A percentile compares a stretch with the other conserved stretches of the same genome.
Conservation (phyloP, 805 yeast genomes). For the Zygotorulaspora danielsina region DNA sequence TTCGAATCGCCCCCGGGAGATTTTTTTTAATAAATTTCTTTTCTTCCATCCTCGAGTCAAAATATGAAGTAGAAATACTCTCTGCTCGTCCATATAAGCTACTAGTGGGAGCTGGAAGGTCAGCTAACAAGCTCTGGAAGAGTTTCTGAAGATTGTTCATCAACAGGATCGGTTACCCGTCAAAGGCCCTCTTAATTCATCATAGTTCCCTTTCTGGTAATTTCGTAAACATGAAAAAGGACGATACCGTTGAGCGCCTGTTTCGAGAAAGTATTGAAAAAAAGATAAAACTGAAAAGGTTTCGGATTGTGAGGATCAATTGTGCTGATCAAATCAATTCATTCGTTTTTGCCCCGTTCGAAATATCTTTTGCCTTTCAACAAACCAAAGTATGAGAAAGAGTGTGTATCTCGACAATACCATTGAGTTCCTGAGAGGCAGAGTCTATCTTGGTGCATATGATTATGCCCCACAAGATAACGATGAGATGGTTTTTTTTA, state of each 20-base stretch:
- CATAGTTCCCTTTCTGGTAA: slow-evolving; percentile 1
- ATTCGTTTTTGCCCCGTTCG: neutral
- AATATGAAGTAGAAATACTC: neutral
- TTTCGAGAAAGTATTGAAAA: slow-evolving; percentile 1
- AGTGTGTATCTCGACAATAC: slow-evolving; percentile 35
- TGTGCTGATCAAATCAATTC: neutral
- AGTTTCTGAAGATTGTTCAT: neutral
- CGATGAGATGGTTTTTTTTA: slow-evolving; percentile 71
- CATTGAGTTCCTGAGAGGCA: slow-evolving; percentile 41
- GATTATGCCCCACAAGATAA: slow-evolving; percentile 77
- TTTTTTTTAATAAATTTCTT: slow-evolving; percentile 5
- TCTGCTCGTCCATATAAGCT: no score
- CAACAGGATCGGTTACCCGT: neutral
- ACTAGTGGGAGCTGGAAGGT: no score
- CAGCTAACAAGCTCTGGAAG: neutral
- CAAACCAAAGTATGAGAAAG: slow-evolving; percentile 26
- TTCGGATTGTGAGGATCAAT: neutral
- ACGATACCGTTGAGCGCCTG: slow-evolving; percentile 1
- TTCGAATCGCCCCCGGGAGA: slow-evolving; percentile 26
- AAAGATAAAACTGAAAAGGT: neutral
- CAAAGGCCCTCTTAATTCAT: neutral
- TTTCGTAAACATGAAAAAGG: slow-evolving; percentile 1
- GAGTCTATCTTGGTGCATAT: slow-evolving; percentile 87
- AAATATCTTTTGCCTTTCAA: neutral
- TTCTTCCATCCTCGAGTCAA: neutral